phyloP scores from a whole-genome alignment of 257 asterid species.

The Solanum boliviense region DNA sequence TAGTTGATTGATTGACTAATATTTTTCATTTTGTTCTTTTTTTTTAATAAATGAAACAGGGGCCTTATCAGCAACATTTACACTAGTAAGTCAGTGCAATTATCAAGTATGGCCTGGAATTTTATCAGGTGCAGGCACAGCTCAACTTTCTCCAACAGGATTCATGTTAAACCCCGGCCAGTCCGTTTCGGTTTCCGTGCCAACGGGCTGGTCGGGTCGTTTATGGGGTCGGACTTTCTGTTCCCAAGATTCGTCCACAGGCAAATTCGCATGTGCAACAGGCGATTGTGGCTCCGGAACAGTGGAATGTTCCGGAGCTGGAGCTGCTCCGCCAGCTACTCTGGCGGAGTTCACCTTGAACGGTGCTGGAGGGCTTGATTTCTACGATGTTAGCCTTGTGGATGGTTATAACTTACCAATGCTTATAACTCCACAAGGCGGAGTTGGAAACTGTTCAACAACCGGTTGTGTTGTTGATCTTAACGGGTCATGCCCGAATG shows the following conservation, averaged over 20 bases:
- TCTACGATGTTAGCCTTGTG: slow-evolving; percentile 76
- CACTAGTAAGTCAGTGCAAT: slow-evolving; percentile 44
- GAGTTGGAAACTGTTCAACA: slow-evolving; percentile 34
- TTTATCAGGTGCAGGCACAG: slow-evolving; percentile 43
- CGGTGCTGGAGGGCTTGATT: slow-evolving; percentile 58
- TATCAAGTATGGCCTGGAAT: slow-evolving; percentile 71
- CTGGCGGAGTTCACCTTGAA: slow-evolving; percentile 69
- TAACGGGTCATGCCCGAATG: slow-evolving; percentile 47
- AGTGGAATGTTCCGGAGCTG: slow-evolving; percentile 47
- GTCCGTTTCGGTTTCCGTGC: slow-evolving; percentile 23
- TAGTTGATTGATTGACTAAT: not conserved
- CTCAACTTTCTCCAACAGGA: slow-evolving; percentile 47
- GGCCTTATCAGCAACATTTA: slow-evolving; percentile 39
- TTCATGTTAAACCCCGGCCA: slow-evolving; percentile 31
- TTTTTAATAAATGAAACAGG: slow-evolving; percentile 3
- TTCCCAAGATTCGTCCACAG: slow-evolving; percentile 28
- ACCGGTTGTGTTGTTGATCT: slow-evolving; percentile 57
- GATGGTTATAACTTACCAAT: slow-evolving; percentile 72
- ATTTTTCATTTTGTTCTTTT: not conserved
- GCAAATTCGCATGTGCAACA: slow-evolving; percentile 39
- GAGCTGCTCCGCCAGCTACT: slow-evolving; percentile 55
- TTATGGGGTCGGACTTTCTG: slow-evolving; percentile 60
- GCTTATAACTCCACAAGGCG: slow-evolving; percentile 54
- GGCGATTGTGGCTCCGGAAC: slow-evolving; percentile 62
- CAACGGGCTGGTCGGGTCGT: slow-evolving; percentile 57